A percentile compares a stretch with the other conserved stretches of the same genome.
Conservation (phyloP, 139 green algal species). For the Astrephomene gubernaculifera region DNA sequence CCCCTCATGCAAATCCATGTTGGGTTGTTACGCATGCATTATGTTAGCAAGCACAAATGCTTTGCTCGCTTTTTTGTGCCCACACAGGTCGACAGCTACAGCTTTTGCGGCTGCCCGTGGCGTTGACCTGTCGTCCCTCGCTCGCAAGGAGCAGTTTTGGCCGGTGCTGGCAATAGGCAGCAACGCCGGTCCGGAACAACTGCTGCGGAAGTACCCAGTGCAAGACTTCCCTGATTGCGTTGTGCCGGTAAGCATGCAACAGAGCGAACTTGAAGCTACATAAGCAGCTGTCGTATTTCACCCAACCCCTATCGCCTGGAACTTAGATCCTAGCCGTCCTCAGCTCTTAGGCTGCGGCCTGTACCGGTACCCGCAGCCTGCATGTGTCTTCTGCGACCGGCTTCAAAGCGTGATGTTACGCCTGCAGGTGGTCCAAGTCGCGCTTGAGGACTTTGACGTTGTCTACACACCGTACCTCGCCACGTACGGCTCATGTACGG, state of each 20-base stretch:
- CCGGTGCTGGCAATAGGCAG: conserved; percentile 77
- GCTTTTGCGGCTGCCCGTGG: neutral
- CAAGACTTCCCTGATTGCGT: conserved; percentile 48
- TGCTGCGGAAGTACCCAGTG: conserved; percentile 66
- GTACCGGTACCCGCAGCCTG: too few relatives aligned
- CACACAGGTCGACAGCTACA: neutral
- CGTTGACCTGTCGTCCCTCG: neutral
- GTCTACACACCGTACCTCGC: conserved; percentile 72
- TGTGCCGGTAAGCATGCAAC: conserved; percentile 48
- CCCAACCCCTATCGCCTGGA: too few relatives aligned
- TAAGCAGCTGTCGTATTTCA: neutral
- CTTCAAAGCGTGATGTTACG: too few relatives aligned
- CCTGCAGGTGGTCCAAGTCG: conserved; percentile 51
- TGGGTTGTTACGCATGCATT: too few relatives aligned
- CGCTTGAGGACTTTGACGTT: conserved; percentile 75
- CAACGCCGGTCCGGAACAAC: conserved; percentile 74
- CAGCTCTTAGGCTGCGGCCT: too few relatives aligned
- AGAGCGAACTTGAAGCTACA: neutral
- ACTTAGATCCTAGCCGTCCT: too few relatives aligned
- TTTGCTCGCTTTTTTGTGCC: too few relatives aligned
- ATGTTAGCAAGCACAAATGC: too few relatives aligned
- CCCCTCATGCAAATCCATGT: too few relatives aligned
- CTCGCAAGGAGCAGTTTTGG: neutral
- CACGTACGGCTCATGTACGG: conserved; percentile 70
- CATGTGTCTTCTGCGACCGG: too few relatives aligned